Evolutionary conservation across 2,329 filamentous ascomycete species (phyloP).

Genomic region (Celoporthe dispersa): DNA sequence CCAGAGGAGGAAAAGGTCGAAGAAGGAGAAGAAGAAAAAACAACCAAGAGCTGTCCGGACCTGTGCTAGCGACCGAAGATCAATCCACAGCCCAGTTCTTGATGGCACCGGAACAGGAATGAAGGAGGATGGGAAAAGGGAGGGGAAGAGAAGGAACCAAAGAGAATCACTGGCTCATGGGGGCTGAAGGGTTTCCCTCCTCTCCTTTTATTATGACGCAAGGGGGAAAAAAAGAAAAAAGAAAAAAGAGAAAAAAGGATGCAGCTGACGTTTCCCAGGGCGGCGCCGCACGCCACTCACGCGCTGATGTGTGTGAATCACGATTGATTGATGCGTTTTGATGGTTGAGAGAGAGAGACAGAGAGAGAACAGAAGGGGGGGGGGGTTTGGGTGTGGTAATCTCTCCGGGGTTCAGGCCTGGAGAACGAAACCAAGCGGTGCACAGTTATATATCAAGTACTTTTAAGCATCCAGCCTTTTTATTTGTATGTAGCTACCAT

Average conservation of each 20-base stretch:
- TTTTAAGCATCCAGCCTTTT: no score
- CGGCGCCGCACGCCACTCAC: not conserved
- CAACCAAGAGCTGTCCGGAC: not conserved
- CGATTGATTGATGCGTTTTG: not conserved
- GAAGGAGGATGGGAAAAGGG: not conserved
- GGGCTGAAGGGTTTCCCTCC: no score
- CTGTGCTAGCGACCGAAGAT: not conserved
- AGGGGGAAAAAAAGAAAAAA: not conserved
- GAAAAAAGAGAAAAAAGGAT: not conserved
- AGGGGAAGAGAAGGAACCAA: not conserved
- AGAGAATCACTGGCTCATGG: not conserved
- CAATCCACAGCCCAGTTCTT: not conserved
- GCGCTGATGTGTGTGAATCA: not conserved
- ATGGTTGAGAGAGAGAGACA: not conserved
- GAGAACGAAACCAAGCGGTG: not conserved
- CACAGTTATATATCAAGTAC: no score
- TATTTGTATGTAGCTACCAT: no score
- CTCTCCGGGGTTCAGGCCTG: not conserved
- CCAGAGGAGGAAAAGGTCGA: no score
- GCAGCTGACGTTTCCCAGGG: not conserved
- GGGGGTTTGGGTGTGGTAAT: not conserved
- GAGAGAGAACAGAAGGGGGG: no score
- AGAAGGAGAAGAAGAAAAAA: not conserved
- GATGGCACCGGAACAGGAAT: not conserved
- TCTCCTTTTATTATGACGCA: slow-evolving; percentile 1